Conservation (phyloP, 202 grass and related monocot species). For the Musa balbisiana region DNA sequence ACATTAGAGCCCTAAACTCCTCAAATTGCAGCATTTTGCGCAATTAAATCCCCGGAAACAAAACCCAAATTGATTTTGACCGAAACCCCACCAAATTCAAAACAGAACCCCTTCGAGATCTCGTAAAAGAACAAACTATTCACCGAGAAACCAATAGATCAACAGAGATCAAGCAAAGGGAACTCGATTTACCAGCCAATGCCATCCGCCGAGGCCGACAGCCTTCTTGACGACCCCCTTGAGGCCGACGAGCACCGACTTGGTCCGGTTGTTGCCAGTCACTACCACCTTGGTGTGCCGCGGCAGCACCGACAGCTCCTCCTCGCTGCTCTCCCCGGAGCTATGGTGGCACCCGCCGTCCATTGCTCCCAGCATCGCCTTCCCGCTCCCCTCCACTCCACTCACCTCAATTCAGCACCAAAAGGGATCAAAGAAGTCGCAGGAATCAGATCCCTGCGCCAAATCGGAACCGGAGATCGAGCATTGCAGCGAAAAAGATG, state of each 20-base stretch:
- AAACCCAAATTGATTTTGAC: neutral
- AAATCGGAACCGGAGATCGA: neutral
- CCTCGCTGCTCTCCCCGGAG: constrained; percentile 25
- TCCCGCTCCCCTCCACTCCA: neutral
- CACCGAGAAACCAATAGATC: neutral
- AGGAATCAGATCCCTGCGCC: neutral
- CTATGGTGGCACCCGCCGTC: constrained; percentile 11
- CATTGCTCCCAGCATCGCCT: constrained; percentile 10
- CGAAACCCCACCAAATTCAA: constrained; percentile 6
- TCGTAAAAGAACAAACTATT: neutral
- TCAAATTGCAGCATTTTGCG: neutral
- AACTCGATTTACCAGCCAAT: constrained; percentile 28
- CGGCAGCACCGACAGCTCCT: constrained; percentile 24
- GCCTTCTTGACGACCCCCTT: constrained; percentile 27
- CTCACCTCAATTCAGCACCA: neutral
- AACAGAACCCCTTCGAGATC: neutral
- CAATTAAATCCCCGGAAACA: neutral
- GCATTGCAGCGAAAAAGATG: neutral
- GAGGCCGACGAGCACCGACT: constrained; percentile 28
- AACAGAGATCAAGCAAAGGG: neutral
- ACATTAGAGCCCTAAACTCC: neutral
- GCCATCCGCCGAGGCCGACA: constrained; percentile 25
- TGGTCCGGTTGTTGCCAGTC: constrained; percentile 27
- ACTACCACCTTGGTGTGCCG: constrained; percentile 28
- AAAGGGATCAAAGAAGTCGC: neutral